Percentiles rank a stretch among this genome's conserved stretches.
Evolutionary conservation across 1,284 basidiomycete species (phyloP).

Genomic region (Melampsora americana): DNA sequence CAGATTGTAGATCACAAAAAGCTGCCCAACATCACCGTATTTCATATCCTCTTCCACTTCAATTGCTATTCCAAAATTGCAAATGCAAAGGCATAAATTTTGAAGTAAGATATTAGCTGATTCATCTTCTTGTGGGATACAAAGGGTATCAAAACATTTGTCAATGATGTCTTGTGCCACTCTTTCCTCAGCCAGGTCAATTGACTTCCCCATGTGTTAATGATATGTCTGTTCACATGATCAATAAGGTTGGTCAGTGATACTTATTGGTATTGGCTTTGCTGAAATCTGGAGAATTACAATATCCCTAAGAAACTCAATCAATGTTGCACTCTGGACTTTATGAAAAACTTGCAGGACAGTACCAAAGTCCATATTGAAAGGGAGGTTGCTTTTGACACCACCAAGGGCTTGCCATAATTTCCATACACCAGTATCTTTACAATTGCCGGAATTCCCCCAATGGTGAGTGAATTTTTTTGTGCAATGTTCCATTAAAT

Average conservation of each 20-base stretch:
- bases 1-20: neutral
- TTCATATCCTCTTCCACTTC: constrained; percentile 8
- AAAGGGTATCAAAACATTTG: neutral
- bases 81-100: neutral
- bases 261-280: too few relatives aligned
- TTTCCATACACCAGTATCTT: constrained; percentile 18
- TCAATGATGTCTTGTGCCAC: constrained; percentile 6
- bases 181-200: neutral
- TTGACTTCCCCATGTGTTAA: neutral
- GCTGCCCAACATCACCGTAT: neutral
- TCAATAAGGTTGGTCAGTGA: too few relatives aligned
- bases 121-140: too few relatives aligned
- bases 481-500: constrained; percentile 27
- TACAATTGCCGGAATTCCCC: constrained; percentile 4
- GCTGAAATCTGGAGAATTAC: too few relatives aligned
- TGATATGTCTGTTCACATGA: neutral
- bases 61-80: constrained; percentile 13
- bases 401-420: neutral
- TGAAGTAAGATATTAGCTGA: neutral
- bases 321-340: neutral
- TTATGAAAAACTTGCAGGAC: constrained; percentile 14
- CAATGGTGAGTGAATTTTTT: neutral
- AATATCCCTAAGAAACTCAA: constrained; percentile 6
- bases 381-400: neutral
- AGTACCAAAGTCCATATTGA: constrained; percentile 4